Conservation (phyloP, 176 grass and related monocot genomes). For the Musa troglodytarum region DNA sequence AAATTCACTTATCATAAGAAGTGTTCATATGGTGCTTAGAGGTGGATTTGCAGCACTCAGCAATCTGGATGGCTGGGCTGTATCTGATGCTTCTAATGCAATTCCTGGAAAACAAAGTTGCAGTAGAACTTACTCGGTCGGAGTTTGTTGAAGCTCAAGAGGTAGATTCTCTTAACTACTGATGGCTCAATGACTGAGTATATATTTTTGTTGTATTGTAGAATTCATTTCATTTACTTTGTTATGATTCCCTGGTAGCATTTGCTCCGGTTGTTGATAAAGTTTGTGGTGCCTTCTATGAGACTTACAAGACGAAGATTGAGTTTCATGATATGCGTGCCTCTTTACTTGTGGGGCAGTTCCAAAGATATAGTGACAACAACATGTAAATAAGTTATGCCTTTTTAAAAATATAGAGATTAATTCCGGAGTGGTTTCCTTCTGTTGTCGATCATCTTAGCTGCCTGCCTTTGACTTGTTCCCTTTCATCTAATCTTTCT, state of each 20-base stretch:
- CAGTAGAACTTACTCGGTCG: conserved; percentile 82
- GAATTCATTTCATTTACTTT: not conserved
- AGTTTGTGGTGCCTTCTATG: not conserved
- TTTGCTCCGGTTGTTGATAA: not conserved
- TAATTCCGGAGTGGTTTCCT: not conserved
- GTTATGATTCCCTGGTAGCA: not conserved
- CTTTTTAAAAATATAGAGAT: not conserved
- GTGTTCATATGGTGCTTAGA: conserved; percentile 35
- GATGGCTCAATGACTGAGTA: not conserved
- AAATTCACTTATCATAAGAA: not conserved
- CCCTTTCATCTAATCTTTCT: not conserved
- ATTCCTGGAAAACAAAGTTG: conserved; percentile 86
- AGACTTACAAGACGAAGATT: not conserved
- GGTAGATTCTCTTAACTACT: conserved; percentile 30
- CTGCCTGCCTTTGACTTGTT: too few species aligned
- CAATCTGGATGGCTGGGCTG: conserved; percentile 67
- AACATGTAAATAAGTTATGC: not conserved
- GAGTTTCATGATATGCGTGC: not conserved
- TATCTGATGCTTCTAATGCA: conserved; percentile 93
- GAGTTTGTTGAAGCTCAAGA: conserved; percentile 95
- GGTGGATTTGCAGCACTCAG: conserved; percentile 77
- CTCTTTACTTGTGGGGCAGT: not conserved
- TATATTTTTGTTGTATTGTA: not conserved
- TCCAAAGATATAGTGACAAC: not conserved
- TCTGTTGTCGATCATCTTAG: too few species aligned